Percentiles rank a stretch among this genome's conserved stretches.
These are phyloP conservation scores for Alloteropsis semialata DNA, from an alignment of 176 grass and related monocot species.

Conservation along the genomic window DNA sequence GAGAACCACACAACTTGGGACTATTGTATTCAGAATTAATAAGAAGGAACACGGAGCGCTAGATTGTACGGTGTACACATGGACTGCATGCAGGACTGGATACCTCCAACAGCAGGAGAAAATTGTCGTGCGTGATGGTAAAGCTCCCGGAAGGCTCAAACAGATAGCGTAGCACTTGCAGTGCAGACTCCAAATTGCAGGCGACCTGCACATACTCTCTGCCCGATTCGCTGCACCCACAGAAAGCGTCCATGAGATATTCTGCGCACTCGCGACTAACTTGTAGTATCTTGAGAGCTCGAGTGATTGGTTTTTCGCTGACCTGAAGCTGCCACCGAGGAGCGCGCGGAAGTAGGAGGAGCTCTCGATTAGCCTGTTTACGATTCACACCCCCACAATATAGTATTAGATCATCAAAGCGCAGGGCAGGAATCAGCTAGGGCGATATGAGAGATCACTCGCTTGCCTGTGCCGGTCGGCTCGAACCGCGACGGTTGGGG, in stretches of 20 bases:
- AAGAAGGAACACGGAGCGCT: background rate
- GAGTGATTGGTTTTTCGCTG: background rate
- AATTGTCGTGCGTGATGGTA: slow-evolving; percentile 36
- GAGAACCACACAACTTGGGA: background rate
- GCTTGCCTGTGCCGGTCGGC: slow-evolving; percentile 48
- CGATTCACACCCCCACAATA: background rate
- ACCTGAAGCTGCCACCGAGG: slow-evolving; percentile 70
- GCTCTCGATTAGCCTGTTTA: slow-evolving; percentile 41
- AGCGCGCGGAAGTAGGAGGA: slow-evolving; percentile 74
- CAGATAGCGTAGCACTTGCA: slow-evolving; percentile 43
- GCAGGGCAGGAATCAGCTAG: background rate
- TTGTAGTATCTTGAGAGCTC: background rate
- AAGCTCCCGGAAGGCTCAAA: slow-evolving; percentile 28
- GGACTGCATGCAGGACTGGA: background rate
- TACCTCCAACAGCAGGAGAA: slow-evolving; percentile 53
- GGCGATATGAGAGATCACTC: background rate
- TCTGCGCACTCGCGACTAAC: background rate
- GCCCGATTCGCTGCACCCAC: slow-evolving; percentile 50
- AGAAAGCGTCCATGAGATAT: background rate
- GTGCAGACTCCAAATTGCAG: slow-evolving; percentile 42
- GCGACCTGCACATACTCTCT: slow-evolving; percentile 26
- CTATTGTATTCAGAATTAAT: background rate
- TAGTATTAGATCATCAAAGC: background rate
- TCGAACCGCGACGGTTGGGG: slow-evolving; percentile 32
- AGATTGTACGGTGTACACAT: background rate